Conservation (phyloP, 2,329 filamentous ascomycete genomes). For the Cadophora gregata region DNA sequence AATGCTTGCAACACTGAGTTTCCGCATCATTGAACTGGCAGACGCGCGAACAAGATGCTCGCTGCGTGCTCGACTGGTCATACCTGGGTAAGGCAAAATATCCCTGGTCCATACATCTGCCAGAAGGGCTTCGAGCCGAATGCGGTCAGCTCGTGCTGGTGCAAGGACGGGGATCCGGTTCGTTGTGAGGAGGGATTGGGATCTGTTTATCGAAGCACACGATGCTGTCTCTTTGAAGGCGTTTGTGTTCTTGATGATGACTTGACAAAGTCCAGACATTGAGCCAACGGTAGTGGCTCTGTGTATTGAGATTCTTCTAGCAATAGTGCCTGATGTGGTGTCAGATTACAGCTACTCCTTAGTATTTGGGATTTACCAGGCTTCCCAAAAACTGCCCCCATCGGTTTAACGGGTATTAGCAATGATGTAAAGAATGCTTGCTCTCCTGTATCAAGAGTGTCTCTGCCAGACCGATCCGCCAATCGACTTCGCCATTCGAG, state of each 20-base stretch:
- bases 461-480: slow-evolving; percentile 54
- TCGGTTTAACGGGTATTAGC: slow-evolving; percentile 71
- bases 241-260: slow-evolving; percentile 87
- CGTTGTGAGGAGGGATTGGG: slow-evolving; percentile 78
- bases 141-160: slow-evolving; percentile 76
- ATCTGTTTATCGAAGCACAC: slow-evolving; percentile 68
- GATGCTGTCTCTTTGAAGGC: slow-evolving; percentile 62
- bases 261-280: slow-evolving; percentile 71
- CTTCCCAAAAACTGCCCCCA: slow-evolving; percentile 78
- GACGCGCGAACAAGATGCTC: slow-evolving; percentile 77
- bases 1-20: slow-evolving; percentile 83
- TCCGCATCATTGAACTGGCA: slow-evolving; percentile 87
- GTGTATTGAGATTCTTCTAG: slow-evolving; percentile 78
- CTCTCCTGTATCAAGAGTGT: slow-evolving; percentile 54
- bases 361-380: slow-evolving; percentile 55
- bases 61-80: slow-evolving; percentile 67
- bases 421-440: slow-evolving; percentile 66
- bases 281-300: slow-evolving; percentile 76
- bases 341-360: slow-evolving; percentile 20
- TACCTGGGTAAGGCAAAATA: slow-evolving; percentile 80
- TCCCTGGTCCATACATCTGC: slow-evolving; percentile 86
- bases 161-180: slow-evolving; percentile 73
- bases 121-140: slow-evolving; percentile 75
- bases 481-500: slow-evolving; percentile 79
- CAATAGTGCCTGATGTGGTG: slow-evolving; percentile 57